phyloP scores from a whole-genome alignment of 371 early-diverging fungal genomes.

The Rhizopus microsporus region DNA sequence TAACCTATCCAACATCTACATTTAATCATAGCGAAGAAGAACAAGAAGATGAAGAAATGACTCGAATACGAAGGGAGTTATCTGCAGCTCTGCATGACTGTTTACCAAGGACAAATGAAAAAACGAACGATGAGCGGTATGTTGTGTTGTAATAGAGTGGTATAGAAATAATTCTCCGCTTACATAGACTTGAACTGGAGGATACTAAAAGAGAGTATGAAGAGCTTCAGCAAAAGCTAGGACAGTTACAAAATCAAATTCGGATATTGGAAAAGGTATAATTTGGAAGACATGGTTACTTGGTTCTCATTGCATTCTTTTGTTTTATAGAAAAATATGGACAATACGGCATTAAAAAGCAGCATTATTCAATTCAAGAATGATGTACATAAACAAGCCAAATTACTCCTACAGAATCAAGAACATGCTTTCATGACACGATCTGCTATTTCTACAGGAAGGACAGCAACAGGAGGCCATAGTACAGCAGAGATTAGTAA shows the following conservation, averaged over 20 bases:
- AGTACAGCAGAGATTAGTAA: constrained; percentile 26
- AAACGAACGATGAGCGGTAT: not conserved
- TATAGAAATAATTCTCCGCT: not conserved
- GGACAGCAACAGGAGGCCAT: constrained; percentile 6
- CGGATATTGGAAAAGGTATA: constrained; percentile 68
- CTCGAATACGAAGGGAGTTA: constrained; percentile 21
- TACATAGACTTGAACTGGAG: not conserved
- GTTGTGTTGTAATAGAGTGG: not conserved
- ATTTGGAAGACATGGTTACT: not conserved
- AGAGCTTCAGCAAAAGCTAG: constrained; percentile 63
- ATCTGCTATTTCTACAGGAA: constrained; percentile 21
- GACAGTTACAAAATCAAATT: constrained; percentile 60
- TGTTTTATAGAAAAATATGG: constrained; percentile 58
- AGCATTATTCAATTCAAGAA: constrained; percentile 78
- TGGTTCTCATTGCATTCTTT: not conserved
- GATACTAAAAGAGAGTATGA: constrained; percentile 63
- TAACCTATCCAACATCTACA: constrained; percentile 69
- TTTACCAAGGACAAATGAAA: constrained; percentile 22
- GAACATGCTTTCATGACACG: constrained; percentile 30
- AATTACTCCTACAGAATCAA: constrained; percentile 46
- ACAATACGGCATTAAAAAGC: constrained; percentile 73
- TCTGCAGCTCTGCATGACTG: constrained; percentile 22
- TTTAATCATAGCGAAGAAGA: constrained; percentile 46
- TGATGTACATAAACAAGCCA: constrained; percentile 74
- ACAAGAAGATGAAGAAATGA: constrained; percentile 13